Conservation (phyloP, 306 rosid genomes). For the Quercus robur region DNA sequence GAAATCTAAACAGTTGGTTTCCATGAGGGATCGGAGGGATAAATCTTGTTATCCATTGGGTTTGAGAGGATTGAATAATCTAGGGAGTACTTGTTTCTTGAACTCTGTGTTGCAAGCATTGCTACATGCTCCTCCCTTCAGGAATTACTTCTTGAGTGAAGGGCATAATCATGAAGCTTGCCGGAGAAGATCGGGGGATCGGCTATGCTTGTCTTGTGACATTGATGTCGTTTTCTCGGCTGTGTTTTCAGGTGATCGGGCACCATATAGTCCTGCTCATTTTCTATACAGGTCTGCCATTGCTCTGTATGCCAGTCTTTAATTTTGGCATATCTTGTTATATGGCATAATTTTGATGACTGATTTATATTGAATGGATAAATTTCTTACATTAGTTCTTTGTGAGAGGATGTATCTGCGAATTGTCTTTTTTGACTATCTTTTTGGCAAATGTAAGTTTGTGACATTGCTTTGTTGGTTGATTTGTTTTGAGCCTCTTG, state of each 20-base stretch:
- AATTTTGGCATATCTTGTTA: conserved; percentile 12
- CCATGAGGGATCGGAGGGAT: conserved; percentile 48
- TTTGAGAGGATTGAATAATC: conserved; percentile 85
- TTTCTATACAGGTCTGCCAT: conserved; percentile 75
- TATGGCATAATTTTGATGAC: conserved; percentile 4
- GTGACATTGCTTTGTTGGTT: conserved; percentile 6
- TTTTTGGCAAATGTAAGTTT: not conserved
- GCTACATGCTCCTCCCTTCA: conserved; percentile 68
- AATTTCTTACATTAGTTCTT: conserved; percentile 1
- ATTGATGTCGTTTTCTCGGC: conserved; percentile 76
- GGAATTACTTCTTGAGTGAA: conserved; percentile 68
- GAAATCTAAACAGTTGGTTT: conserved; percentile 33
- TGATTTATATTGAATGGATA: conserved; percentile 5
- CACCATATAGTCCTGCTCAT: conserved; percentile 86
- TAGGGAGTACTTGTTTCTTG: conserved; percentile 89
- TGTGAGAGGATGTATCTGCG: not conserved
- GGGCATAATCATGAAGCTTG: conserved; percentile 61
- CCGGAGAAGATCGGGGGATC: conserved; percentile 42
- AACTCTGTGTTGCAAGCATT: conserved; percentile 90
- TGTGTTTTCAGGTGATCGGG: conserved; percentile 77
- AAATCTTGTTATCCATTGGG: conserved; percentile 83
- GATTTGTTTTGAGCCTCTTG: conserved; percentile 22
- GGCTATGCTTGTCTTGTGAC: conserved; percentile 67
- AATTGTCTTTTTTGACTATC: not conserved
- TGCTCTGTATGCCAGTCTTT: conserved; percentile 13